phyloP scores from a whole-genome alignment of 2,329 filamentous ascomycete genomes.

The Pseudogymnoascus sp. region DNA sequence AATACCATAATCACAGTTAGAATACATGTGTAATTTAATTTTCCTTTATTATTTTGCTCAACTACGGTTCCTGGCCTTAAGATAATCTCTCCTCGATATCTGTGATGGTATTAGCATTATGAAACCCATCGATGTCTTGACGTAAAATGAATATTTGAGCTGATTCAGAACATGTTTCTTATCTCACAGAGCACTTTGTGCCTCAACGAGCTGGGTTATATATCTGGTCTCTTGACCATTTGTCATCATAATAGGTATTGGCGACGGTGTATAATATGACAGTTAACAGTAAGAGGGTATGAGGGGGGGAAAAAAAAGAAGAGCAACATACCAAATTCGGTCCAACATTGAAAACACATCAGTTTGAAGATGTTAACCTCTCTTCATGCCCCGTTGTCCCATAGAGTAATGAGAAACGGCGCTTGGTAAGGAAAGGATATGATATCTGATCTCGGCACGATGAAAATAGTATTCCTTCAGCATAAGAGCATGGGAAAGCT shows the following conservation, averaged over 20 bases:
- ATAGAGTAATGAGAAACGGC: neutral
- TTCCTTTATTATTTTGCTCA: neutral
- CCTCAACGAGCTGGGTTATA: slow-evolving; percentile 8
- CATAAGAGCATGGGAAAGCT: slow-evolving; percentile 6
- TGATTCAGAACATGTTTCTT: slow-evolving; percentile 7
- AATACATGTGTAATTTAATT: neutral
- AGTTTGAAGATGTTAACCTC: slow-evolving; percentile 3
- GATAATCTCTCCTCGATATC: neutral
- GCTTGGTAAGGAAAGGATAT: slow-evolving; percentile 8
- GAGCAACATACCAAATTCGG: neutral
- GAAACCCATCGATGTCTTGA: neutral
- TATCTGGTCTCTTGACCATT: slow-evolving; percentile 9
- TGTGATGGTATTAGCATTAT: neutral
- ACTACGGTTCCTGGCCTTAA: neutral
- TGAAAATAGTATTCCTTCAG: slow-evolving; percentile 9
- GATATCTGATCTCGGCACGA: slow-evolving; percentile 7
- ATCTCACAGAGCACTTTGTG: slow-evolving; percentile 5
- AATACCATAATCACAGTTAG: neutral
- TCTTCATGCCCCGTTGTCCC: slow-evolving; percentile 5
- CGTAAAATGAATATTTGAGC: neutral
- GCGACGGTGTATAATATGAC: too few species aligned
- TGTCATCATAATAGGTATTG: slow-evolving; percentile 6
- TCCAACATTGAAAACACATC: neutral
- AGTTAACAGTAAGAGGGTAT: neutral
- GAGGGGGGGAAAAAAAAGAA: neutral